These are phyloP conservation scores for Aphanomyces euteiches DNA, from an alignment of 352 stramenopile genomes.

Conservation along the genomic window DNA sequence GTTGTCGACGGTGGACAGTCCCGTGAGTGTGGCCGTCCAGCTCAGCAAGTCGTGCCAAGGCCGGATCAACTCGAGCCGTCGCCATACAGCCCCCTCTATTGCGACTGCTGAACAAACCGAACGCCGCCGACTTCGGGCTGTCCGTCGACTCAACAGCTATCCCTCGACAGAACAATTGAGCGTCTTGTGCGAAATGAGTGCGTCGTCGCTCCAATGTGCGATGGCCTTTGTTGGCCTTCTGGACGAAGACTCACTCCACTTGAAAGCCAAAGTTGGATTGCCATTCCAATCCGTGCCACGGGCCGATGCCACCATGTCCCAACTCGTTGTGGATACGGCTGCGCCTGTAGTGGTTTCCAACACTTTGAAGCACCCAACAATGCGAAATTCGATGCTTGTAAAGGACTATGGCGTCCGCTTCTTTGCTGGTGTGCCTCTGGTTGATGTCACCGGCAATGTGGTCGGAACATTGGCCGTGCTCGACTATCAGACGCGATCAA, in stretches of 20 bases:
- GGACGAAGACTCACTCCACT: neutral
- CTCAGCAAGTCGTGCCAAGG: slow-evolving; percentile 4
- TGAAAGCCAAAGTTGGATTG: slow-evolving; percentile 20
- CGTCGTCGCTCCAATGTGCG: neutral
- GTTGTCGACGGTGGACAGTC: neutral
- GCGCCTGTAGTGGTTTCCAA: slow-evolving; percentile 61
- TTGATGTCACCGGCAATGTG: neutral
- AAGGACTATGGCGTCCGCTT: slow-evolving; percentile 85
- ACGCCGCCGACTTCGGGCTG: slow-evolving; percentile 46
- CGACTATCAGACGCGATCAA: neutral
- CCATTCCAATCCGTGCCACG: neutral
- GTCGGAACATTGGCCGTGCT: slow-evolving; percentile 23
- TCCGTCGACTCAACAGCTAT: slow-evolving; percentile 50
- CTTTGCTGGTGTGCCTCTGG: slow-evolving; percentile 79
- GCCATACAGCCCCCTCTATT: neutral
- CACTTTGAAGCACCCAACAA: slow-evolving; percentile 75
- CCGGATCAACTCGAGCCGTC: neutral
- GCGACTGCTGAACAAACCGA: slow-evolving; percentile 45
- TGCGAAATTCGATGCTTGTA: slow-evolving; percentile 82
- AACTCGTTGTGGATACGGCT: neutral
- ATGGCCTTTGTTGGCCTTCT: slow-evolving; percentile 24
- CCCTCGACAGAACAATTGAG: slow-evolving; percentile 52
- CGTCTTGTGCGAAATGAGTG: slow-evolving; percentile 43
- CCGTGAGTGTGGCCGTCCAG: neutral
- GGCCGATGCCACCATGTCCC: neutral